Evolutionary conservation across 345 rosid genomes (phyloP).

Genomic region (Geranium brycei): DNA sequence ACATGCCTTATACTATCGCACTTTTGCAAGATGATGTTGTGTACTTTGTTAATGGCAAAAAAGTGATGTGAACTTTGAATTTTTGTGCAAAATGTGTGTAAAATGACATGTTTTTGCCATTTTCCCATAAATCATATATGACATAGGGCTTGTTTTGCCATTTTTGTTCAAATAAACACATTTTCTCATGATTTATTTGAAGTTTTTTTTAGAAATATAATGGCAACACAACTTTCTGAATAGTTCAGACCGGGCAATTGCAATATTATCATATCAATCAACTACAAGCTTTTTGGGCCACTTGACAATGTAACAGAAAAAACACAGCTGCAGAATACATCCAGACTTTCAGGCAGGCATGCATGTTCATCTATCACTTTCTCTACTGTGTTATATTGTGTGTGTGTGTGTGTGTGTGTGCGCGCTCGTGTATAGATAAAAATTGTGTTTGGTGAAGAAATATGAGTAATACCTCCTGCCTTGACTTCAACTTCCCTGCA

Average conservation of each 20-base stretch:
- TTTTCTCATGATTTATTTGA: too few species aligned
- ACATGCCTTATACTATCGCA: too few species aligned
- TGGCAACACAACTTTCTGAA: background rate
- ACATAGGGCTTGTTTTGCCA: too few species aligned
- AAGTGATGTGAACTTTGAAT: too few species aligned
- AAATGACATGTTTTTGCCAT: too few species aligned
- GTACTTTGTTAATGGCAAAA: too few species aligned
- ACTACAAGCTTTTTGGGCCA: background rate
- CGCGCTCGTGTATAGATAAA: background rate
- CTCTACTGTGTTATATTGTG: background rate
- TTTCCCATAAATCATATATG: too few species aligned
- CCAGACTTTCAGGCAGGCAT: background rate
- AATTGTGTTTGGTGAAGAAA: background rate
- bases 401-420: background rate
- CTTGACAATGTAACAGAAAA: background rate
- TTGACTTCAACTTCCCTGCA: slow-evolving; percentile 57
- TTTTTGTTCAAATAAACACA: too few species aligned
- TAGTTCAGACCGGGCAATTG: background rate
- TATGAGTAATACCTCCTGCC: slow-evolving; percentile 61
- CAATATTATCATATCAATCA: background rate
- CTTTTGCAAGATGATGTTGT: too few species aligned
- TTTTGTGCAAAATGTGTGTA: too few species aligned
- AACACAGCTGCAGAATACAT: background rate
- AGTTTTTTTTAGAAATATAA: background rate
- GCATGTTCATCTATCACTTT: background rate